Evolutionary conservation across 1,139 yeast genomes (phyloP), one percentile per base, ranked within the genome.

Genomic region (Taphrina pruni): DNA sequence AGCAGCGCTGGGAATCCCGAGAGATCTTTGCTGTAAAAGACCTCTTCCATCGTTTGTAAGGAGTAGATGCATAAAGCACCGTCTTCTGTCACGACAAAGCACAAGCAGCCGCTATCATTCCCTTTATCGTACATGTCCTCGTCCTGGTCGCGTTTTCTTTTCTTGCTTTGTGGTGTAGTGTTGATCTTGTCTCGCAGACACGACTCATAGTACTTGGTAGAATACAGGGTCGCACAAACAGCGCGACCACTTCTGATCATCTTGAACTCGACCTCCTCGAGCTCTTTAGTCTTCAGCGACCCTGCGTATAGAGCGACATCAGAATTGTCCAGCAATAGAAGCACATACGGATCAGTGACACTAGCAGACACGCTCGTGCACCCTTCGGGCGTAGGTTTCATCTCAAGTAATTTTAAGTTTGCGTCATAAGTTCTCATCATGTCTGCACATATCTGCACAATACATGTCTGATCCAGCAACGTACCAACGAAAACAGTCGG

Each of bases 361-460:
- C 83, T 81, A 71, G 88, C 86, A 69, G 83, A 81, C 69, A 86
- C 82, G 46, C 87, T 58, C 14, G 57, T 65, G 32, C 69, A 56
- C 14, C 54, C 69, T 45, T 70, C 71, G 12, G 69, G 69, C 17
- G 69, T 55, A 12, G 75, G 74, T 21, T 79, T 62, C 12, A 78
- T 74, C 39, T 77, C 77, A 7, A 79, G 71, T 36, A 73, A 79
- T 71, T 85, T 84, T 76, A 91, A 88, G 58, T 84, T 84, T 66
- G 86, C 81, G 74, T 88, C 90, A 76, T 87, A 91, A 2, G 90
- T 77, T 51, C 84, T 82, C 51, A 91, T 83, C 71, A 86, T 87
- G 60, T 85, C 84, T 0, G 89, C 85, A 0, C 95, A 88, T 0
- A 91, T 86, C 76, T 92, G 97, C 17, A 90, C 83, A 61, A 90